These are phyloP conservation scores for Leishmania amazonensis DNA, from an alignment of 208 protist species.

Conservation along the genomic window DNA sequence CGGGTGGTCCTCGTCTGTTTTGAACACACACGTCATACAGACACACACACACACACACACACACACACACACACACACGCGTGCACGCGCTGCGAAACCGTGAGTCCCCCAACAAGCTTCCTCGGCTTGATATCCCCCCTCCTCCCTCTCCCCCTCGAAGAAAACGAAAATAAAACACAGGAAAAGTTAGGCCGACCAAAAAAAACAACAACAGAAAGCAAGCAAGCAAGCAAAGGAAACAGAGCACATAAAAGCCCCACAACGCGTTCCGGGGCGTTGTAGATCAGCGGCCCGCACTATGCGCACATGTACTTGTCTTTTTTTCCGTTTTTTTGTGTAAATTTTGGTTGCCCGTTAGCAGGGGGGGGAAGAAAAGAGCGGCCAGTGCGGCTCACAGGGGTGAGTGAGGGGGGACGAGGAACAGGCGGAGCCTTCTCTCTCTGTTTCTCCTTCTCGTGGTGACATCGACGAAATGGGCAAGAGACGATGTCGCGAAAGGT, in stretches of 20 bases:
- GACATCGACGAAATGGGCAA: background rate
- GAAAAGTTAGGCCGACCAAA: background rate
- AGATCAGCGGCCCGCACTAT: background rate
- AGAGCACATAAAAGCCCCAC: no score
- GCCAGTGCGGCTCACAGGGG: background rate
- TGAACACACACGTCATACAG: background rate
- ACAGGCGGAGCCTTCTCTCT: background rate
- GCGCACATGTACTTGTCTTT: background rate
- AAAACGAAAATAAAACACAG: no score
- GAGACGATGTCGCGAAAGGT: background rate
- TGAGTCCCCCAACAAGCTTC: no score
- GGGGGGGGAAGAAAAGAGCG: background rate
- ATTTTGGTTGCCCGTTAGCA: background rate
- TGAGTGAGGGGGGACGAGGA: background rate
- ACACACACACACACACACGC: background rate
- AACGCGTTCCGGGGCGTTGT: background rate
- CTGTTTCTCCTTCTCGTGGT: background rate
- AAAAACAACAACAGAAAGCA: background rate
- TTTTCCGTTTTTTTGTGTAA: background rate
- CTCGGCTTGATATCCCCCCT: background rate
- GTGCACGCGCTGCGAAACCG: background rate
- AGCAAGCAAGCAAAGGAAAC: no score
- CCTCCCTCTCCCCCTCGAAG: no score
- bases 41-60: background rate
- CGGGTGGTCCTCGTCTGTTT: background rate